A percentile compares a stretch with the other conserved stretches of the same genome.
Evolutionary conservation across 202 grass and related monocot genomes (phyloP).

Genomic region (Schoenoplectus triqueter): DNA sequence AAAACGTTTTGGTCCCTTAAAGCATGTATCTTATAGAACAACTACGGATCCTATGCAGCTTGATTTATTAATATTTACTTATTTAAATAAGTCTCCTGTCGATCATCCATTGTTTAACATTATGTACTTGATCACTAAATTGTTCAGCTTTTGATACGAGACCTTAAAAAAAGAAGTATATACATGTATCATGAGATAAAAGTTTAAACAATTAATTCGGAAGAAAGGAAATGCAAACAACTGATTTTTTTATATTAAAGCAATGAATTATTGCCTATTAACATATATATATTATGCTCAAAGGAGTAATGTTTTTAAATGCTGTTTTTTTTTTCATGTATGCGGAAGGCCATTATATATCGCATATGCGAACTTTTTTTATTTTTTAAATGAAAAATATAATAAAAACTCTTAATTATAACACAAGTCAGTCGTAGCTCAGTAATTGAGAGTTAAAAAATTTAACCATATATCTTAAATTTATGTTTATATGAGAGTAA

Average conservation of each 20-base stretch:
- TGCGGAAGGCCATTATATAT: no score
- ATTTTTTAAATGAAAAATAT: no score
- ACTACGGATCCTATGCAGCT: constrained; percentile 1
- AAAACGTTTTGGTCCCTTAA: background rate
- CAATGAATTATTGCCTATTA: background rate
- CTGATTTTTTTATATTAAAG: background rate
- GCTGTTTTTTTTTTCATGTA: no score
- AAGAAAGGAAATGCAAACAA: background rate
- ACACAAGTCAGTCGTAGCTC: no score
- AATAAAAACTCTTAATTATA: no score
- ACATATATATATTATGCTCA: background rate
- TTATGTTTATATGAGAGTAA: no score
- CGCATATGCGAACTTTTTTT: no score
- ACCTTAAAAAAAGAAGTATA: constrained; percentile 5
- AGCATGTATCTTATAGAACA: constrained; percentile 26
- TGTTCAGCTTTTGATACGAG: background rate
- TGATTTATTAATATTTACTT: constrained; percentile 4
- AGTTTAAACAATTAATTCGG: background rate
- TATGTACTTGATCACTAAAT: background rate
- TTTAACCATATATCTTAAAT: no score
- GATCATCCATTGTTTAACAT: background rate
- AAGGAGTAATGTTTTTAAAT: no score
- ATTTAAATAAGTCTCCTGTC: background rate
- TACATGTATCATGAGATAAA: background rate
- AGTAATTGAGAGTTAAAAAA: no score